These are phyloP conservation scores for Neurospora sp. DNA, from an alignment of 2,329 filamentous ascomycete species.

Conservation along the genomic window DNA sequence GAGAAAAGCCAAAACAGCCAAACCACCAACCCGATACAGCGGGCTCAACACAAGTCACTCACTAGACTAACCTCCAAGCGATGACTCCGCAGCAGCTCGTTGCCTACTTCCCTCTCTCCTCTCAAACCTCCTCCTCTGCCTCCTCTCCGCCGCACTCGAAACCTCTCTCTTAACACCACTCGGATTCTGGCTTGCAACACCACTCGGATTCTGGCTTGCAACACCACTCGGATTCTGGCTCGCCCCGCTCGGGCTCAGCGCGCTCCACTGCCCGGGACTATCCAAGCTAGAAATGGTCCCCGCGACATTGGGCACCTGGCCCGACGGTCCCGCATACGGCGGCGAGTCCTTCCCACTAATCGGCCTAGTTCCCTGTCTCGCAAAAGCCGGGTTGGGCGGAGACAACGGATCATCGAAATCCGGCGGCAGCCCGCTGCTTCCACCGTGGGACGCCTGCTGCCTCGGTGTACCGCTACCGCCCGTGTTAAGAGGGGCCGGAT, in stretches of 20 bases:
- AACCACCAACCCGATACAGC: background rate
- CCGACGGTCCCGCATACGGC: conserved; percentile 46
- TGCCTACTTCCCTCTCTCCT: conserved; percentile 33
- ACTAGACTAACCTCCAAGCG: background rate
- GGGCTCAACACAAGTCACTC: background rate
- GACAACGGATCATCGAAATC: conserved; percentile 34
- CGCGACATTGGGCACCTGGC: conserved; percentile 25
- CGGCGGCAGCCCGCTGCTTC: background rate
- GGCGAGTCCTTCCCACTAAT: conserved; percentile 42
- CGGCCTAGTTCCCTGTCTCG: conserved; percentile 33
- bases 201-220: conserved; percentile 24
- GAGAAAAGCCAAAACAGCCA: background rate
- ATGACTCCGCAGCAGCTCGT: conserved; percentile 5
- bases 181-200: conserved; percentile 22
- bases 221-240: conserved; percentile 22
- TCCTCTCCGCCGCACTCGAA: conserved; percentile 36
- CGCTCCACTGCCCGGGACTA: conserved; percentile 26
- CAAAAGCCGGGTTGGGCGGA: conserved; percentile 48
- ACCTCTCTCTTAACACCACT: conserved; percentile 10
- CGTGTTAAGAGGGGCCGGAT: background rate
- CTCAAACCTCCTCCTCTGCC: conserved; percentile 46
- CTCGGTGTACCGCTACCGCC: background rate
- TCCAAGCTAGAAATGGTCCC: conserved; percentile 38
- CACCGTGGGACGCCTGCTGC: background rate
- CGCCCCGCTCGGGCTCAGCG: conserved; percentile 36